phyloP scores from a whole-genome alignment of 176 grass and related monocot species.

The Cenchrus purpureus region DNA sequence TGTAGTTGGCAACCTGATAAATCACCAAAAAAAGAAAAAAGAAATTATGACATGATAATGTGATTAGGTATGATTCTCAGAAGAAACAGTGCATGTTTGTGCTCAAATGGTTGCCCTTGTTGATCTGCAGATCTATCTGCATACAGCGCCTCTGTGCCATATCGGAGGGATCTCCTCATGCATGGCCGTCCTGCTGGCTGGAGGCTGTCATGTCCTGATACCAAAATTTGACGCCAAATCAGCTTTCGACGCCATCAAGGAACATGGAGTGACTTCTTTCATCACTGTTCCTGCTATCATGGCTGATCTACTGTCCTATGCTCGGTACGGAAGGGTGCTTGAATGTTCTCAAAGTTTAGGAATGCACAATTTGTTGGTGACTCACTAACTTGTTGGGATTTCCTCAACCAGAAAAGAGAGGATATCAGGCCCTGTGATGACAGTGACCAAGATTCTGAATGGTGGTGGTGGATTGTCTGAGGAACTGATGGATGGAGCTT shows the following conservation, averaged over 20 bases:
- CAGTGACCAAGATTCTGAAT: conserved; percentile 78
- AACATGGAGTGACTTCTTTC: conserved; percentile 78
- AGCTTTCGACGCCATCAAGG: conserved; percentile 50
- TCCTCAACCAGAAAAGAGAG: conserved; percentile 54
- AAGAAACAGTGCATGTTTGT: background rate
- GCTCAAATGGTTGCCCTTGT: background rate
- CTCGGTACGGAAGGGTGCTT: conserved; percentile 38
- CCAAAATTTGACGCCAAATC: conserved; percentile 76
- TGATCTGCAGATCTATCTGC: conserved; percentile 73
- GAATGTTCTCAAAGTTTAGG: background rate
- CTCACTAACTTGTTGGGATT: background rate
- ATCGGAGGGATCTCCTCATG: conserved; percentile 95
- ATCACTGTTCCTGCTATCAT: conserved; percentile 89
- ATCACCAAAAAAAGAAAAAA: too few species aligned
- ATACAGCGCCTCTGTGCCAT: conserved; percentile 78
- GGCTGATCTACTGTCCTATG: conserved; percentile 73
- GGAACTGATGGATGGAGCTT: conserved; percentile 58
- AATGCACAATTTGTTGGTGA: conserved; percentile 7
- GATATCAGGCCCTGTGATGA: conserved; percentile 26
- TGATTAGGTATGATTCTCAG: background rate
- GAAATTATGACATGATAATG: too few species aligned
- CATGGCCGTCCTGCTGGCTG: conserved; percentile 71
- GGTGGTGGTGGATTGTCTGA: conserved; percentile 65
- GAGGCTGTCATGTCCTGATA: conserved; percentile 69
- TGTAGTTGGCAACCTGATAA: background rate